These are phyloP conservation scores for Fusarium annulatum DNA, from an alignment of 2,329 filamentous ascomycete genomes.

Conservation along the genomic window DNA sequence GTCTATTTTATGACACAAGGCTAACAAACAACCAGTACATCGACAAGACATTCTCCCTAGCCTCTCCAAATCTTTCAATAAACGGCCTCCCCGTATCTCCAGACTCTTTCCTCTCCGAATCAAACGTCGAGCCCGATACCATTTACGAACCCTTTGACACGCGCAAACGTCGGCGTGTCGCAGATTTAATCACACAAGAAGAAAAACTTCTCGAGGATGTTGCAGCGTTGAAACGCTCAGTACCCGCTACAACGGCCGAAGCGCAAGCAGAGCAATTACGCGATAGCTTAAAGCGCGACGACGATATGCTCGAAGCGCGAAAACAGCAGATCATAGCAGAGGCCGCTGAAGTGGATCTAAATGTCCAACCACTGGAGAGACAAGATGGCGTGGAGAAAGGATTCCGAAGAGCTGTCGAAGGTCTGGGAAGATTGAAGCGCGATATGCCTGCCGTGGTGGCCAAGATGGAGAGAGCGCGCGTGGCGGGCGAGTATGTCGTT, in stretches of 20 bases:
- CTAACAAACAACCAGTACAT: slow-evolving; percentile 60
- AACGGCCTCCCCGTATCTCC: slow-evolving; percentile 67
- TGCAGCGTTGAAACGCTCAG: slow-evolving; percentile 66
- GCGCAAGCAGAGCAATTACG: slow-evolving; percentile 55
- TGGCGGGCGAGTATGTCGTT: slow-evolving; percentile 68
- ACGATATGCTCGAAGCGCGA: slow-evolving; percentile 54
- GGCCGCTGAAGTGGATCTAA: slow-evolving; percentile 41
- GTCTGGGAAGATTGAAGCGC: slow-evolving; percentile 64
- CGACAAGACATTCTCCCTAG: slow-evolving; percentile 67
- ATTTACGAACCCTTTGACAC: slow-evolving; percentile 70
- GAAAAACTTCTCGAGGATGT: slow-evolving; percentile 73
- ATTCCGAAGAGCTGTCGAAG: slow-evolving; percentile 61
- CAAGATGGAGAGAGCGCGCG: slow-evolving; percentile 72
- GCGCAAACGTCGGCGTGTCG: slow-evolving; percentile 67
- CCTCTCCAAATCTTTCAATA: slow-evolving; percentile 69
- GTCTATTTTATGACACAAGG: background rate
- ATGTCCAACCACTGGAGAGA: slow-evolving; percentile 55
- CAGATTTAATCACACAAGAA: slow-evolving; percentile 70
- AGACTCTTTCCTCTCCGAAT: slow-evolving; percentile 50
- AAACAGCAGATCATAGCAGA: slow-evolving; percentile 29
- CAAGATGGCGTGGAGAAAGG: slow-evolving; percentile 56
- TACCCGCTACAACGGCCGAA: slow-evolving; percentile 59
- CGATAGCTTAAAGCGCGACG: slow-evolving; percentile 58
- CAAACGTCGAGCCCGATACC: slow-evolving; percentile 38
- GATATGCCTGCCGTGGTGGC: slow-evolving; percentile 72